phyloP scores from a whole-genome alignment of 805 yeast species.

The Candida golubevii region DNA sequence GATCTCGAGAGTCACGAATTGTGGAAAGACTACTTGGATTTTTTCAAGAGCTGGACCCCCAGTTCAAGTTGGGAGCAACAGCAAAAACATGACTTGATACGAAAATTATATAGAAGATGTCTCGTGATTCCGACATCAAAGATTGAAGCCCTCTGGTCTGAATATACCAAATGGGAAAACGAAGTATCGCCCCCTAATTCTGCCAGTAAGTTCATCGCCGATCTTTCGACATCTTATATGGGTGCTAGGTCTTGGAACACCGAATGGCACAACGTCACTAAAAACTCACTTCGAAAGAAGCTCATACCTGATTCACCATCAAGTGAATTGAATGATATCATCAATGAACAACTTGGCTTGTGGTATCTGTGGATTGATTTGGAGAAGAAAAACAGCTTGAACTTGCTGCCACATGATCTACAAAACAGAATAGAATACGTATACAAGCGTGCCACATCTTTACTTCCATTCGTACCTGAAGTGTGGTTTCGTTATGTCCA shows the following conservation, averaged over 20 bases:
- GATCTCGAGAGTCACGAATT: constrained; percentile 68
- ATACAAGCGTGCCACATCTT: constrained; percentile 63
- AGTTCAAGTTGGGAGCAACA: constrained; percentile 79
- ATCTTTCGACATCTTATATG: constrained; percentile 81
- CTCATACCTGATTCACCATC: constrained; percentile 24
- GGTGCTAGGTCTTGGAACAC: constrained; percentile 72
- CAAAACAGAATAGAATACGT: constrained; percentile 62
- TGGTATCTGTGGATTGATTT: constrained; percentile 79
- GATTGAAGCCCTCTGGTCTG: constrained; percentile 76
- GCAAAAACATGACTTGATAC: constrained; percentile 69
- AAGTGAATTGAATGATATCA: constrained; percentile 18
- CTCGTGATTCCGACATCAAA: constrained; percentile 72
- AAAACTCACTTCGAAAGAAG: constrained; percentile 42
- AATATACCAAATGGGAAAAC: constrained; percentile 80
- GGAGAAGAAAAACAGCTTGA: constrained; percentile 71
- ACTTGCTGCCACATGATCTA: constrained; percentile 43
- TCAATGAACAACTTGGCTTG: constrained; percentile 41
- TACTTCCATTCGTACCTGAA: constrained; percentile 63
- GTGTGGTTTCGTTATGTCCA: constrained; percentile 66
- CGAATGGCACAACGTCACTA: constrained; percentile 61
- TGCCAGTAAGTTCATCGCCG: constrained; percentile 81
- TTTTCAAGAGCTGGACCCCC: constrained; percentile 75
- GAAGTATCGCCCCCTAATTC: constrained; percentile 60
- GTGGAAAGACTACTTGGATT: constrained; percentile 82
- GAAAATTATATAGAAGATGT: constrained; percentile 68